Conservation (phyloP, 805 yeast genomes). For the Yarrowia sp. region DNA sequence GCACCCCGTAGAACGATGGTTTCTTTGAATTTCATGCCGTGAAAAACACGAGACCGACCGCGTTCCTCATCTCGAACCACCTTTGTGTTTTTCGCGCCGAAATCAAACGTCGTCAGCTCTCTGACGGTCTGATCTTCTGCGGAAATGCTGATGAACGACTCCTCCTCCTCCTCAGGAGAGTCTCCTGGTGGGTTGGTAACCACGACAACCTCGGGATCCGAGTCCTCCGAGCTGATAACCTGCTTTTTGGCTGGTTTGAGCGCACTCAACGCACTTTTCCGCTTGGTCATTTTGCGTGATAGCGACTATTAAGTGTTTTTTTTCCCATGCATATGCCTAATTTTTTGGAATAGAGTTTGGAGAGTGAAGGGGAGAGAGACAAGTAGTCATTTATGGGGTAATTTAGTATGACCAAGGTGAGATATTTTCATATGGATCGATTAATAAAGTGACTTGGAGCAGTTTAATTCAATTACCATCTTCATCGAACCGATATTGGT, state of each 20-base stretch:
- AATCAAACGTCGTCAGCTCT: background rate
- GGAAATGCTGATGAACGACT: background rate
- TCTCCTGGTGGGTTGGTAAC: background rate
- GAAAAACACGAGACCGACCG: background rate
- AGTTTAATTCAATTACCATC: no score
- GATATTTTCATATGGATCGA: no score
- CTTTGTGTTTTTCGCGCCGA: background rate
- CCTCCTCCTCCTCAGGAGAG: background rate
- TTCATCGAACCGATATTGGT: no score
- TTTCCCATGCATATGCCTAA: background rate
- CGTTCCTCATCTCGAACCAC: slow-evolving; percentile 9
- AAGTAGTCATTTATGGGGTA: no score
- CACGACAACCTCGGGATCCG: slow-evolving; percentile 10
- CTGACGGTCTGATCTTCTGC: background rate
- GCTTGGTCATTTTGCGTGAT: background rate
- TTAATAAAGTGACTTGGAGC: no score
- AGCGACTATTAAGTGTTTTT: background rate
- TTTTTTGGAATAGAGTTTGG: slow-evolving; percentile 10
- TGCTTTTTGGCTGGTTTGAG: slow-evolving; percentile 13
- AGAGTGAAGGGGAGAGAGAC: background rate
- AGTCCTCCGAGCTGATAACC: background rate
- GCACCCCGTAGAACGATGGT: slow-evolving; percentile 13
- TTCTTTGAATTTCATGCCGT: slow-evolving; percentile 19
- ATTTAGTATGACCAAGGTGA: no score
- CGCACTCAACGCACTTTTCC: slow-evolving; percentile 22